phyloP scores from a whole-genome alignment of 352 stramenopile species.

The Poterioochromonas sp. region DNA sequence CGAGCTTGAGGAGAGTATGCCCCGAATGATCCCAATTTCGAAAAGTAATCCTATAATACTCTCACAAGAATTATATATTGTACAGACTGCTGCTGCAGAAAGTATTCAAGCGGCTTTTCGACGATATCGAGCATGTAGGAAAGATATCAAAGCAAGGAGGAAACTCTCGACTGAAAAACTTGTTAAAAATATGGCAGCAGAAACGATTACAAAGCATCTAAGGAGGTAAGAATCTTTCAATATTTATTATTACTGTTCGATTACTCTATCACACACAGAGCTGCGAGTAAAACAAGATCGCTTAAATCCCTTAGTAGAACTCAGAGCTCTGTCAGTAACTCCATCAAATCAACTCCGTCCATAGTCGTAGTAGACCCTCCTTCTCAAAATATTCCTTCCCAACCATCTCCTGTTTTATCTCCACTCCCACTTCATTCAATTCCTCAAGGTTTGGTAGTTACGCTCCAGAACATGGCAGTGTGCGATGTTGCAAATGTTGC shows the following conservation, averaged over 20 bases:
- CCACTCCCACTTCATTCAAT: too few species aligned
- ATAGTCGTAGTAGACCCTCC: too few species aligned
- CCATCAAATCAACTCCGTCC: too few species aligned
- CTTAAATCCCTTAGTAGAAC: too few species aligned
- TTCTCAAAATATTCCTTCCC: too few species aligned
- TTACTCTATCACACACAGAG: background rate
- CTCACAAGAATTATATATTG: background rate
- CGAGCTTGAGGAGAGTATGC: background rate
- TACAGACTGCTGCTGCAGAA: background rate
- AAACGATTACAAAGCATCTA: constrained; percentile 16
- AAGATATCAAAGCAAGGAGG: background rate
- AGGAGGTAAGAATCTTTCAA: background rate
- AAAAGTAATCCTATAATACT: background rate
- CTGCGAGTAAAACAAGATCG: too few species aligned
- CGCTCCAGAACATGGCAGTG: background rate
- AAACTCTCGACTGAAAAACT: background rate
- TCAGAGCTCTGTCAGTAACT: too few species aligned
- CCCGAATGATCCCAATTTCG: background rate
- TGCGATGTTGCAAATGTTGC: background rate
- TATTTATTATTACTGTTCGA: background rate
- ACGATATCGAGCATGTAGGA: background rate
- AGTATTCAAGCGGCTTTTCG: background rate
- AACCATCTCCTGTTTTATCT: too few species aligned
- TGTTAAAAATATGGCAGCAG: background rate
- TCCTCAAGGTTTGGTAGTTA: too few species aligned